Conservation (phyloP, 1,139 yeast genomes). For the Yamadazyma oceani region DNA sequence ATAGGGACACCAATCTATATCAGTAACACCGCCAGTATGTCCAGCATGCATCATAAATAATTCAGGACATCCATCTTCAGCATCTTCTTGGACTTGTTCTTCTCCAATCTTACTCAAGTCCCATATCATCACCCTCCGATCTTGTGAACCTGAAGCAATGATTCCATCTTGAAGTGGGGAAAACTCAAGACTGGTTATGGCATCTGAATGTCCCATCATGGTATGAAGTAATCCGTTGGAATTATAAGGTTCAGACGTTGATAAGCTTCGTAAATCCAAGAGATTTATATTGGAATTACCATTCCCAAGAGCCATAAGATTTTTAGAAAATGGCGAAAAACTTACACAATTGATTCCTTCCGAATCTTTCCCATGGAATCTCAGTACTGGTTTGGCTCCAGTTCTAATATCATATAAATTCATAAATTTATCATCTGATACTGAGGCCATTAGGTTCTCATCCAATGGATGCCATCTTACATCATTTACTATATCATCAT, state of each 20-base stretch:
- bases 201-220: conserved; percentile 75
- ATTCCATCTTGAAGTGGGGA: conserved; percentile 71
- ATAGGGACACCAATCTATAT: conserved; percentile 67
- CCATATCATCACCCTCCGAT: conserved; percentile 73
- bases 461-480: conserved; percentile 66
- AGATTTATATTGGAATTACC: conserved; percentile 65
- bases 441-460: conserved; percentile 58
- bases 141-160: conserved; percentile 71
- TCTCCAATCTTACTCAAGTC: conserved; percentile 71
- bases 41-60: conserved; percentile 86
- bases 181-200: conserved; percentile 69
- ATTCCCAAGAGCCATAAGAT: conserved; percentile 67
- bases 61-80: conserved; percentile 81
- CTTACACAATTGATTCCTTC: conserved; percentile 61
- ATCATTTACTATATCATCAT: conserved; percentile 67
- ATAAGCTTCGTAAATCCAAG: conserved; percentile 56
- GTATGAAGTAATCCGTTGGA: conserved; percentile 50
- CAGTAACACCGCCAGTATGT: conserved; percentile 74
- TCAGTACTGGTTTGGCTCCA: conserved; percentile 23
- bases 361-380: conserved; percentile 32
- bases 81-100: conserved; percentile 77
- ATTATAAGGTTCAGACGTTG: conserved; percentile 9
- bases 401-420: conserved; percentile 44
- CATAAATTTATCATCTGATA: conserved; percentile 61
- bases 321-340: conserved; percentile 59